Percentiles rank a stretch among this genome's conserved stretches.
Conservation (phyloP, 495 filamentous ascomycete genomes). For the Cryomyces antarcticus region DNA sequence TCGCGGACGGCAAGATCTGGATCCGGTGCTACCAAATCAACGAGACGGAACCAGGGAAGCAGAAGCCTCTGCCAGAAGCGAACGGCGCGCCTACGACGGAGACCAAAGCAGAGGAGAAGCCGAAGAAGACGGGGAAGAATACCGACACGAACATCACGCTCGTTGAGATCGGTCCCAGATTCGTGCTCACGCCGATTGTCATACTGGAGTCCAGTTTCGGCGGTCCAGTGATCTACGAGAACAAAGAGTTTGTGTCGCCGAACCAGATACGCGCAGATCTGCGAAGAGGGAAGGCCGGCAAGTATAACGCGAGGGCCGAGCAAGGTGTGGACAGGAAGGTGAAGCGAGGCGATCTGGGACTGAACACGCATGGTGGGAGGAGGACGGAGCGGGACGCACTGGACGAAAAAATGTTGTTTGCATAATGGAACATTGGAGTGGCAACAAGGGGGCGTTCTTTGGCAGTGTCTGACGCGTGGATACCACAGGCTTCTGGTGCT, state of each 20-base stretch:
- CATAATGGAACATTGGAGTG: slow-evolving; percentile 20
- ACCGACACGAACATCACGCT: slow-evolving; percentile 56
- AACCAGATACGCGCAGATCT: slow-evolving; percentile 81
- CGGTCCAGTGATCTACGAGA: slow-evolving; percentile 94
- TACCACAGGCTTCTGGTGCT: too few relatives aligned
- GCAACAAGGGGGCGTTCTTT: too few relatives aligned
- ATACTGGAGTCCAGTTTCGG: slow-evolving; percentile 92
- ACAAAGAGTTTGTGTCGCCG: slow-evolving; percentile 91
- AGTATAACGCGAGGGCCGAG: slow-evolving; percentile 54
- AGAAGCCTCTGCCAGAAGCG: slow-evolving; percentile 17
- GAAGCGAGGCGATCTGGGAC: slow-evolving; percentile 55
- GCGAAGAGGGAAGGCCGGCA: slow-evolving; percentile 48
- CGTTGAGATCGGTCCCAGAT: slow-evolving; percentile 86
- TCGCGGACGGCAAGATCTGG: slow-evolving; percentile 94
- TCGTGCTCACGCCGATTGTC: slow-evolving; percentile 87
- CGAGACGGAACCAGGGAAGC: slow-evolving; percentile 47
- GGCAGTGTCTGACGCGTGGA: too few relatives aligned
- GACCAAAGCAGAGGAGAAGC: slow-evolving; percentile 5
- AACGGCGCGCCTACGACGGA: slow-evolving; percentile 8
- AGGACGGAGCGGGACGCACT: slow-evolving; percentile 44
- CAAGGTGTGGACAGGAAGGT: slow-evolving; percentile 46
- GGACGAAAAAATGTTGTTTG: slow-evolving; percentile 67
- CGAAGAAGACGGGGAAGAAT: slow-evolving; percentile 17
- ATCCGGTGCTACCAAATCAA: slow-evolving; percentile 83
- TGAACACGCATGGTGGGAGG: slow-evolving; percentile 42